phyloP scores from a whole-genome alignment of 371 early-diverging fungal species.

The Mucor piriformis region DNA sequence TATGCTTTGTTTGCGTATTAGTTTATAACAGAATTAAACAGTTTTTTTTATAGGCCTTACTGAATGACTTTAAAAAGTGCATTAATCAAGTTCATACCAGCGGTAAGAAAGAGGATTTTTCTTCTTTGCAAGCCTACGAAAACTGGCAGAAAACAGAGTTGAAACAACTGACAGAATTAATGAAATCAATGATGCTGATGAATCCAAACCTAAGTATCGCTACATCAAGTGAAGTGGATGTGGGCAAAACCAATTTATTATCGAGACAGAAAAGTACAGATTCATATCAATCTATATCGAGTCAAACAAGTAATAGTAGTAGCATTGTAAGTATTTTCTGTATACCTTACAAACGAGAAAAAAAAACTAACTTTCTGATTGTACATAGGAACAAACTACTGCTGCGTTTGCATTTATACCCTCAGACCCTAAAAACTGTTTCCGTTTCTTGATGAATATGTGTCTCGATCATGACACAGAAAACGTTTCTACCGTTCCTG shows the following conservation, averaged over 20 bases:
- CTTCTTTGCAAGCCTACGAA: constrained; percentile 43
- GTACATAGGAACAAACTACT: constrained; percentile 1
- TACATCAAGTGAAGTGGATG: constrained; percentile 37
- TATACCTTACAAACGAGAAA: background rate
- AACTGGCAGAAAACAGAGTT: constrained; percentile 50
- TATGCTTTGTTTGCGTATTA: background rate
- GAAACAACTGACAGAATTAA: constrained; percentile 47
- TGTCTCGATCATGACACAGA: constrained; percentile 50
- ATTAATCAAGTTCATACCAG: constrained; percentile 51
- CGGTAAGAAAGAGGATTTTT: constrained; percentile 52
- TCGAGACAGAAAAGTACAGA: constrained; percentile 15
- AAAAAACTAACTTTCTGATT: too few species aligned
- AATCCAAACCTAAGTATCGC: constrained; percentile 42
- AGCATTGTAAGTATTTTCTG: background rate
- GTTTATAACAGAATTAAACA: background rate
- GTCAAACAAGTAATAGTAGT: constrained; percentile 1
- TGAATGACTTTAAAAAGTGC: constrained; percentile 50
- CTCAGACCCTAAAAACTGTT: constrained; percentile 58
- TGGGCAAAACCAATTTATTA: constrained; percentile 39
- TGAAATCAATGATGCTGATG: constrained; percentile 46
- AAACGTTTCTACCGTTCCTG: constrained; percentile 20
- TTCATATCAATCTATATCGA: background rate
- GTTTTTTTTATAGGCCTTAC: constrained; percentile 31
- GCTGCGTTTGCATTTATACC: constrained; percentile 56
- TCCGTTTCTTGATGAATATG: constrained; percentile 58